Evolutionary conservation across 23 red algal species (phyloP).

Genomic region (Chondrus crispus): DNA sequence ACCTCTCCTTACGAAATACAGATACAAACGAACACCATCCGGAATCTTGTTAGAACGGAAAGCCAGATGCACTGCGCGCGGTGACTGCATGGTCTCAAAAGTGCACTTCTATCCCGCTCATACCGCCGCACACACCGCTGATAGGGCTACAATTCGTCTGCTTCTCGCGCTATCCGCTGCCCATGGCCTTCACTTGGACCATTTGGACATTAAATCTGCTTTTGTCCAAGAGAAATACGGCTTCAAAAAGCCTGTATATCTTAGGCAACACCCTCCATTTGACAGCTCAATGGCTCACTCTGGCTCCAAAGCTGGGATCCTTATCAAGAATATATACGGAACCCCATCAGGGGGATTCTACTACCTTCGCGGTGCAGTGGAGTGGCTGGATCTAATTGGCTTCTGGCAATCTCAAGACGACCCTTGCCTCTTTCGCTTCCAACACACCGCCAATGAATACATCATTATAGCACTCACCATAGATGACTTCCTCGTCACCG

Average conservation of each 20-base stretch:
- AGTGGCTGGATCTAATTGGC: not conserved
- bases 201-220: constrained; percentile 9
- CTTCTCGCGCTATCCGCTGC: not conserved
- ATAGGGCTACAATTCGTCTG: not conserved
- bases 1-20: not conserved
- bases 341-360: constrained; percentile 1
- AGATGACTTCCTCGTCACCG: constrained; percentile 24
- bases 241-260: constrained; percentile 17
- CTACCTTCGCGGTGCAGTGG: not conserved
- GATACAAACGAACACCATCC: not conserved
- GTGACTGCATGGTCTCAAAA: not conserved
- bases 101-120: not conserved
- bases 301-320: not conserved
- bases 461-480: constrained; percentile 15
- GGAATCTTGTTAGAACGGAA: constrained; percentile 10
- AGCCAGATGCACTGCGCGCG: constrained; percentile 8
- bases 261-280: constrained; percentile 23
- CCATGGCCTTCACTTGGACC: not conserved
- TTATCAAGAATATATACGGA: constrained; percentile 6
- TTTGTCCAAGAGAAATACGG: not conserved
- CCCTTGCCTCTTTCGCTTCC: not conserved
- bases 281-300: not conserved
- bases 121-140: not conserved
- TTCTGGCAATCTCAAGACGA: constrained; percentile 22
- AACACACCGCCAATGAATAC: not conserved